Evolutionary conservation across 495 filamentous ascomycete species (phyloP).

Genomic region (Clavariopsis aquatica): DNA sequence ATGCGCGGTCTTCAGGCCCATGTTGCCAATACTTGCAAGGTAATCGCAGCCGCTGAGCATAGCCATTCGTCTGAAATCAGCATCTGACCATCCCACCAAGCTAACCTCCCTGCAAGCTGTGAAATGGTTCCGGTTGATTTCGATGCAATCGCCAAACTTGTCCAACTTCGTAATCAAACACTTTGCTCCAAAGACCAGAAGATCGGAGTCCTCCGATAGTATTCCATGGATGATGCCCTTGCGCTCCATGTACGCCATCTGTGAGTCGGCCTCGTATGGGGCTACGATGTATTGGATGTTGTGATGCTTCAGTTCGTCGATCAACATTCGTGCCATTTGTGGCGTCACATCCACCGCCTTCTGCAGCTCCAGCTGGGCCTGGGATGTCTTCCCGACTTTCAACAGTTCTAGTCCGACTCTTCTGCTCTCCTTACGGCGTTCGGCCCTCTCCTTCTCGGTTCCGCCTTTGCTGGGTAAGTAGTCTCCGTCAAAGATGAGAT

Average conservation of each 20-base stretch:
- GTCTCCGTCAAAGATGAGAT: conserved; percentile 94
- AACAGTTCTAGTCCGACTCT: conserved; percentile 75
- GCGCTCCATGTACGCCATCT: conserved; percentile 89
- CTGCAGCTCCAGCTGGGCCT: conserved; percentile 84
- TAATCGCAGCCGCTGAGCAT: conserved; percentile 99
- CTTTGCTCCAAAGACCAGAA: conserved; percentile 92
- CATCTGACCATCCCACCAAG: conserved; percentile 86
- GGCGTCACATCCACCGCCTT: conserved; percentile 97
- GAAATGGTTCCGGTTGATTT: conserved; percentile 86
- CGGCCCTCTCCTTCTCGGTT: conserved; percentile 75
- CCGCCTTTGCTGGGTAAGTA: conserved; percentile 91
- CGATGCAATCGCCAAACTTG: conserved; percentile 86
- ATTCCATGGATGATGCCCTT: conserved; percentile 81
- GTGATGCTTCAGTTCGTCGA: conserved; percentile 82
- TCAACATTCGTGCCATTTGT: conserved; percentile 87
- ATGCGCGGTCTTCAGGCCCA: conserved; percentile 94
- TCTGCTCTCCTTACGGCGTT: conserved; percentile 71
- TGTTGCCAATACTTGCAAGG: conserved; percentile 72
- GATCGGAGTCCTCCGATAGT: conserved; percentile 93
- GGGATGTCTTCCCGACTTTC: conserved; percentile 71
- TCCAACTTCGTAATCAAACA: conserved; percentile 91
- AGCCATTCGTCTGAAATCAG: conserved; percentile 90
- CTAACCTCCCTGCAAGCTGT: conserved; percentile 84
- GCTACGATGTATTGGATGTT: conserved; percentile 88
- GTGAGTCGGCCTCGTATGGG: conserved; percentile 96